These are phyloP conservation scores for Cryptococcus sp. DNA, from an alignment of 1,284 basidiomycete species.

Conservation along the genomic window DNA sequence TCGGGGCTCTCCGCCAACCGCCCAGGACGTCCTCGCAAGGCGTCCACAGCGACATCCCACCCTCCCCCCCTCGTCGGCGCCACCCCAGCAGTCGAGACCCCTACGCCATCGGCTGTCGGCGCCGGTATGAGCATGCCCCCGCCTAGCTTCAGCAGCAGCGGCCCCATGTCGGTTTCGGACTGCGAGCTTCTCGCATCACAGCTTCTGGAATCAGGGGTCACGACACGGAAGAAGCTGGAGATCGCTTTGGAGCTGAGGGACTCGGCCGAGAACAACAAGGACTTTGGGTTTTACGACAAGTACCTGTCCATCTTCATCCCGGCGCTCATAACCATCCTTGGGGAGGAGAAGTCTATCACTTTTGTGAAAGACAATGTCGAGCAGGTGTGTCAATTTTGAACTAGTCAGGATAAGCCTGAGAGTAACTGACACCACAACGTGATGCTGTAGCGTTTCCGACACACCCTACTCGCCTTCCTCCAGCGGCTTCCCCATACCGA, in stretches of 20 bases:
- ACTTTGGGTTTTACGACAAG: constrained; percentile 68
- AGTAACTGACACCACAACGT: background rate
- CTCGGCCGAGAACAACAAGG: constrained; percentile 76
- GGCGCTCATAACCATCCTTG: constrained; percentile 72
- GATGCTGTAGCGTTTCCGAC: constrained; percentile 64
- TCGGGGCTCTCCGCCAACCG: constrained; percentile 17
- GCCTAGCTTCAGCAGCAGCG: constrained; percentile 27
- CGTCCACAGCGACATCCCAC: constrained; percentile 33
- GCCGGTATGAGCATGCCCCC: constrained; percentile 28
- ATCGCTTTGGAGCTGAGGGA: constrained; percentile 68
- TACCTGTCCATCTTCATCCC: constrained; percentile 62
- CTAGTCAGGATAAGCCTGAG: background rate
- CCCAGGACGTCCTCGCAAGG: constrained; percentile 36
- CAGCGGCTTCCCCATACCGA: constrained; percentile 85
- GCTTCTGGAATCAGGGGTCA: constrained; percentile 29
- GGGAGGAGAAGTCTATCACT: constrained; percentile 65
- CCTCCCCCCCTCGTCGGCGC: constrained; percentile 4
- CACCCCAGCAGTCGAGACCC: constrained; percentile 27
- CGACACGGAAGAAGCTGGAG: constrained; percentile 18
- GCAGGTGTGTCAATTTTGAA: constrained; percentile 51
- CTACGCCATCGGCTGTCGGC: constrained; percentile 28
- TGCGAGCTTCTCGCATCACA: constrained; percentile 45
- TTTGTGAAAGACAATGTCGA: constrained; percentile 75
- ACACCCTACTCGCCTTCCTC: constrained; percentile 79
- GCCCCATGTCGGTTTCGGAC: constrained; percentile 39